phyloP scores from a whole-genome alignment of 352 stramenopile genomes.

The Pythium grandisporangium region DNA sequence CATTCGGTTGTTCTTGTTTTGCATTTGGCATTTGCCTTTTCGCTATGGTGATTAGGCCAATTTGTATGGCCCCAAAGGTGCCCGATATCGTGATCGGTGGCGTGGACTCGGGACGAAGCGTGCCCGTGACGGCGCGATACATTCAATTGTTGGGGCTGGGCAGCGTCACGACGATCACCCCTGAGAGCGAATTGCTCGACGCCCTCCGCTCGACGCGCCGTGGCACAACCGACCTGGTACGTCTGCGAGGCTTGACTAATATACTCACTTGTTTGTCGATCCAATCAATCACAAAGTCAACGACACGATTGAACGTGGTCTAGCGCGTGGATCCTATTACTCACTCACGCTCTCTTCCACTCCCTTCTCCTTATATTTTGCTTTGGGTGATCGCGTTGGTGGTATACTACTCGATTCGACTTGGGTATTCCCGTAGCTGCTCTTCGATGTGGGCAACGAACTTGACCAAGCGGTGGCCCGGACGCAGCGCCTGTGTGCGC shows the following conservation, averaged over 20 bases:
- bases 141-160: conserved; percentile 63
- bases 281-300: no score
- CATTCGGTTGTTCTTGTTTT: no score
- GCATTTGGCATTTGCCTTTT: neutral
- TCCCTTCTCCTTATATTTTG: neutral
- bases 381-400: neutral
- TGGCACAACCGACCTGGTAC: conserved; percentile 39
- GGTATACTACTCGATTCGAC: no score
- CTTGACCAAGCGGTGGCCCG: conserved; percentile 34
- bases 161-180: conserved; percentile 24
- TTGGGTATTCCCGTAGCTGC: conserved; percentile 29
- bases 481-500: conserved; percentile 21
- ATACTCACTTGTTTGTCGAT: no score
- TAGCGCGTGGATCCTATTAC: no score
- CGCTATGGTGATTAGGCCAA: conserved; percentile 1
- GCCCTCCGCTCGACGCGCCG: conserved; percentile 21
- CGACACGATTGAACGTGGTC: no score
- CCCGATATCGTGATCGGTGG: conserved; percentile 54
- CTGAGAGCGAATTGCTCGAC: conserved; percentile 26
- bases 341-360: no score
- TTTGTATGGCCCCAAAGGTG: conserved; percentile 32
- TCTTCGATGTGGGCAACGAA: conserved; percentile 45
- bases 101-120: conserved; percentile 19
- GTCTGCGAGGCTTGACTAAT: no score
- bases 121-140: conserved; percentile 46